Base-by-base conservation (phyloP, 2,329 filamentous ascomycete genomes). In the Beauveria brongniartii region DNA sequence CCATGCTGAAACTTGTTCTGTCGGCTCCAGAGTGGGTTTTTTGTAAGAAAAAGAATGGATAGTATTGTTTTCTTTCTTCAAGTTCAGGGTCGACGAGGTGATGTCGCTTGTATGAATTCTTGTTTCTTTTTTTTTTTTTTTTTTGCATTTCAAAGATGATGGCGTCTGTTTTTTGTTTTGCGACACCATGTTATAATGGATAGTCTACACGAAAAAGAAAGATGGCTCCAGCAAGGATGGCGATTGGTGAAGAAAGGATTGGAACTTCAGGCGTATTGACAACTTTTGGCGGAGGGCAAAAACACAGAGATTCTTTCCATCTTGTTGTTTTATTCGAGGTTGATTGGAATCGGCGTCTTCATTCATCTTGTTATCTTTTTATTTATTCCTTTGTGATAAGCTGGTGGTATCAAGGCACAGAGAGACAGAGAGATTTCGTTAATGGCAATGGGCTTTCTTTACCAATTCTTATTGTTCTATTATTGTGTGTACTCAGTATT, bases 21-120 rank as follows among this genome's bases (percentile, higher is more conserved):
- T 4, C 20, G 6, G 22, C 16, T 41, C 8, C 9, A 20, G 24
- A n/a, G 34, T 51, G n/a, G 30, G 30, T 34, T 44, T 47, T 18
- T 41, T 61, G 52, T 61, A 61, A 55, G 30, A 52, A 55, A 44
- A 54, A 28, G 30, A 14, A 34, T 55, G 50, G 43, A 40, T 55
- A 26, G 7, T 43, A 2, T 47, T 34, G 12, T 48, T 22, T 37
- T 47, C 8, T 28, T n/a, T 10, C 9, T 16, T 34, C 30, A 34
- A 34, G 30, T 5, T 3, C 46, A 48, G 18, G 8, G 46, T 12
- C 16, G 14, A 48, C 24, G 30, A 34, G 12, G 22, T 48, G 46
- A 48, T 24, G 46, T 48, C 24, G 16, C 24, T 28, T 48, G 46
- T 18, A 26, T 28, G 46, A 24, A 48, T 48, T 28, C 28, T 22